A percentile compares a stretch with the other conserved stretches of the same genome.
These are phyloP conservation scores for Russula olivacea DNA, from an alignment of 768 basidiomycete species.

Conservation along the genomic window DNA sequence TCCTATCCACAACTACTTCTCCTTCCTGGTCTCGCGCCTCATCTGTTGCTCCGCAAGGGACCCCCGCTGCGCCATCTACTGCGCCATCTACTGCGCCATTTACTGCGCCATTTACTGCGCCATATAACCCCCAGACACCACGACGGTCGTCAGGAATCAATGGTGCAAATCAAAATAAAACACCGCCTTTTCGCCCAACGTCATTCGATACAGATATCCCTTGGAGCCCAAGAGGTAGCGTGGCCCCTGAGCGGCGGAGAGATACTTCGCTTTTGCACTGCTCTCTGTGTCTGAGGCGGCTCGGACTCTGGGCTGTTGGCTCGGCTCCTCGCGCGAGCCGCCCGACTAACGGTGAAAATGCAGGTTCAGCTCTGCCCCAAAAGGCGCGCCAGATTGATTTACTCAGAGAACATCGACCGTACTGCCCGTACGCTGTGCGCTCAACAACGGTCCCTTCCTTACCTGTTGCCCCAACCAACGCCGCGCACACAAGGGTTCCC, in stretches of 20 bases:
- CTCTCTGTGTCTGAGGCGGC: slow-evolving; percentile 21
- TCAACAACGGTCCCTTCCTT: slow-evolving; percentile 60
- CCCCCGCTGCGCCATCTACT: slow-evolving; percentile 29
- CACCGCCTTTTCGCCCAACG: slow-evolving; percentile 19
- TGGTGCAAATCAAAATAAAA: slow-evolving; percentile 15
- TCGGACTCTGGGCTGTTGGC: slow-evolving; percentile 23
- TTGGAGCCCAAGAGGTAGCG: slow-evolving; percentile 20
- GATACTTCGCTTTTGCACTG: slow-evolving; percentile 23
- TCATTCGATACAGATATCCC: slow-evolving; percentile 8
- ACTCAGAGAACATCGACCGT: slow-evolving; percentile 75
- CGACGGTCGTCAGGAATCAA: slow-evolving; percentile 10
- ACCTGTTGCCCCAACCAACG: slow-evolving; percentile 30
- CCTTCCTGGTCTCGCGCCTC: slow-evolving; percentile 27
- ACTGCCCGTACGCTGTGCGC: slow-evolving; percentile 76
- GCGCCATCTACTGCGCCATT: slow-evolving; percentile 25
- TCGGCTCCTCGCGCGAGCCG: slow-evolving; percentile 20
- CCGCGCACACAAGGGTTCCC: slow-evolving; percentile 7
- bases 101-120: slow-evolving; percentile 28
- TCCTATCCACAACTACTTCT: slow-evolving; percentile 18
- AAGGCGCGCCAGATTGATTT: slow-evolving; percentile 56
- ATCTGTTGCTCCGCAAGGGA: slow-evolving; percentile 14
- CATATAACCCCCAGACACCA: slow-evolving; percentile 28
- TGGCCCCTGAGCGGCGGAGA: slow-evolving; percentile 28
- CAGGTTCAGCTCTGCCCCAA: slow-evolving; percentile 24
- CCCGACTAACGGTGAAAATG: slow-evolving; percentile 3